A percentile compares a stretch with the other conserved stretches of the same genome.
Evolutionary conservation across 176 grass and related monocot species (phyloP).

Genomic region (Oryza longistaminata): DNA sequence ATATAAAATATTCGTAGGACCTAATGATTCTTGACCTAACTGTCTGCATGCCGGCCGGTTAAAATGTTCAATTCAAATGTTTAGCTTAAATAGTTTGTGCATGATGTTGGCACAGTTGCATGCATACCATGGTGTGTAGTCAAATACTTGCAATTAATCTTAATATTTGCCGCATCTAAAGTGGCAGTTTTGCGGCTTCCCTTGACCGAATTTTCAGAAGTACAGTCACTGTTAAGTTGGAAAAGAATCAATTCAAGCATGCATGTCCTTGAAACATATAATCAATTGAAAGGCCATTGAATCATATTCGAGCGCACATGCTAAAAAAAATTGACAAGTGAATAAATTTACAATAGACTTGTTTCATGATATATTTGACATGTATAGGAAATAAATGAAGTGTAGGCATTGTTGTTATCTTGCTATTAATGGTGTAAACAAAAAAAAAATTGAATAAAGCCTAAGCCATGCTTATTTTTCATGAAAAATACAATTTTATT

Average conservation of each 20-base stretch:
- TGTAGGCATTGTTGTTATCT: background rate
- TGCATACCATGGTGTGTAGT: conserved; percentile 4
- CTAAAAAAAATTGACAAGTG: background rate
- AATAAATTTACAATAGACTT: background rate
- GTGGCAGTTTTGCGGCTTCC: conserved; percentile 37
- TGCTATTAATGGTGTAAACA: too few species aligned
- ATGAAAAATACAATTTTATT: too few species aligned
- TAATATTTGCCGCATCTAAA: conserved; percentile 25
- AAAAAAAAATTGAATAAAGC: too few species aligned
- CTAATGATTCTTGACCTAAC: conserved; percentile 68
- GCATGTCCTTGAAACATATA: conserved; percentile 17
- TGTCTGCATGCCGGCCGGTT: conserved; percentile 24
- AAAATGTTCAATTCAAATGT: conserved; percentile 39
- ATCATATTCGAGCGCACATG: background rate
- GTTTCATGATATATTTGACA: background rate
- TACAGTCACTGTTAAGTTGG: conserved; percentile 17
- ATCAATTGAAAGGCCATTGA: background rate
- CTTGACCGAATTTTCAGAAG: conserved; percentile 35
- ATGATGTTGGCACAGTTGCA: conserved; percentile 46
- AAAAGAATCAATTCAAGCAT: background rate
- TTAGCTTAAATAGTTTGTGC: conserved; percentile 40
- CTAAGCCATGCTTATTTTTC: too few species aligned
- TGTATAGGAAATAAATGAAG: background rate
- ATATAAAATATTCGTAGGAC: conserved; percentile 45
- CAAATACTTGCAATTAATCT: conserved; percentile 51